Evolutionary conservation across 805 yeast genomes (phyloP).

Genomic region (Sugiyamaella boreocaroliniensis): DNA sequence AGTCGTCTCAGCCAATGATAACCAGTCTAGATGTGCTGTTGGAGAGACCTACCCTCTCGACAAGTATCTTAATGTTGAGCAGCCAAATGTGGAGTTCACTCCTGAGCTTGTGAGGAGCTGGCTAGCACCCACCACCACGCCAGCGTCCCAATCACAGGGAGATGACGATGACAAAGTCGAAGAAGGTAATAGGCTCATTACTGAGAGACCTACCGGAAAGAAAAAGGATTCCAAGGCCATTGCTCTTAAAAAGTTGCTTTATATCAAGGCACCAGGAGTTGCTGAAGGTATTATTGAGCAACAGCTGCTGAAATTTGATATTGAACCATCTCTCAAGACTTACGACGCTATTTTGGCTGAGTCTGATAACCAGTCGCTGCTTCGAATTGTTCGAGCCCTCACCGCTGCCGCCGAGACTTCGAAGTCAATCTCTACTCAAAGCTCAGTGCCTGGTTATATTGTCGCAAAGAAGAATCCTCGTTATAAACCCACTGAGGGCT

Average conservation of each 20-base stretch:
- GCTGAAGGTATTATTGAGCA: conserved; percentile 74
- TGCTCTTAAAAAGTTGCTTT: conserved; percentile 64
- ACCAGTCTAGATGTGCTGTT: conserved; percentile 59
- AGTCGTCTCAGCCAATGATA: conserved; percentile 54
- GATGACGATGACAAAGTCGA: conserved; percentile 5
- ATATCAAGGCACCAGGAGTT: conserved; percentile 61
- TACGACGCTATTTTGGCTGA: conserved; percentile 5
- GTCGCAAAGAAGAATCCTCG: conserved; percentile 53
- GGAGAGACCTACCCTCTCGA: conserved; percentile 54
- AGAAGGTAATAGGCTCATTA: conserved; percentile 1
- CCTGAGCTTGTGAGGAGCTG: conserved; percentile 7
- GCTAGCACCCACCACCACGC: conserved; percentile 2
- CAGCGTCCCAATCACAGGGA: neutral
- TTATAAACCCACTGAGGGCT: conserved; percentile 34
- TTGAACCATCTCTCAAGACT: conserved; percentile 36
- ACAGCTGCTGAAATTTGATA: conserved; percentile 39
- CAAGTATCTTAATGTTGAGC: conserved; percentile 9
- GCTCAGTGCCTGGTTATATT: conserved; percentile 51
- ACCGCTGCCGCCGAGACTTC: conserved; percentile 43
- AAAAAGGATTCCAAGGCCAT: conserved; percentile 13
- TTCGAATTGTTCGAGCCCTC: conserved; percentile 37
- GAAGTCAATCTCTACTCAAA: conserved; percentile 28
- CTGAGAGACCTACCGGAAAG: conserved; percentile 1
- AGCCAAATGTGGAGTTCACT: neutral
- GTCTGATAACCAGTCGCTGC: conserved; percentile 20